Evolutionary conservation across 345 rosid genomes (phyloP).

Genomic region (Populus nigra): DNA sequence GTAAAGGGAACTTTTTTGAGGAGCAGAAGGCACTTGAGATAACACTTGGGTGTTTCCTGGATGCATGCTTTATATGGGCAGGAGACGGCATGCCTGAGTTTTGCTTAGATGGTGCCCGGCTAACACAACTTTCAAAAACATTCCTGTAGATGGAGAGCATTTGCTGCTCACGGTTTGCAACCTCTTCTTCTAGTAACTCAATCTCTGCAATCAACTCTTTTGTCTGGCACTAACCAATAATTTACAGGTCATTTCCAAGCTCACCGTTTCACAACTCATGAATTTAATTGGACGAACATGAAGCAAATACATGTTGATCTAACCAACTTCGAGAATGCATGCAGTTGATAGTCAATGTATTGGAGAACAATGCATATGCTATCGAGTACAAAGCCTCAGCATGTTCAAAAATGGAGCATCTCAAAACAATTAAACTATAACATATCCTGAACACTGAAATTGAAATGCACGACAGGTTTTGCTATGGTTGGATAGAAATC

Average conservation of each 20-base stretch:
- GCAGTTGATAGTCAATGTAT: too few relatives aligned
- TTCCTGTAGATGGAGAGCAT: conserved; percentile 75
- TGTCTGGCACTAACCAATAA: conserved; percentile 42
- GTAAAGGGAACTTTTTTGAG: conserved; percentile 58
- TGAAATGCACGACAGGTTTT: not conserved
- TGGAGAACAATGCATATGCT: not conserved
- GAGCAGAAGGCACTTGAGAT: conserved; percentile 85
- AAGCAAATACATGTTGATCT: too few relatives aligned
- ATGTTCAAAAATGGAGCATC: too few relatives aligned
- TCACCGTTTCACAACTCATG: too few relatives aligned
- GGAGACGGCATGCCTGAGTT: conserved; percentile 68
- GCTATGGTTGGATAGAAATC: not conserved
- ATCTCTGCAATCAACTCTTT: conserved; percentile 79
- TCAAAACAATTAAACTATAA: not conserved
- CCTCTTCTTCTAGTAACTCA: conserved; percentile 82
- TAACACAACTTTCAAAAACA: conserved; percentile 58
- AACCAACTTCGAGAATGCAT: too few relatives aligned
- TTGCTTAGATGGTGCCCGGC: conserved; percentile 57
- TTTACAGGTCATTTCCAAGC: conserved; percentile 10
- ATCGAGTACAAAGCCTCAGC: too few relatives aligned
- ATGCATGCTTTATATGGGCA: conserved; percentile 54
- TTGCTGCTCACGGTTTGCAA: conserved; percentile 71
- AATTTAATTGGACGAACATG: too few relatives aligned
- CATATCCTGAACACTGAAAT: not conserved
- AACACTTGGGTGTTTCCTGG: conserved; percentile 72